These are phyloP conservation scores for Aegilops speltoides DNA, from an alignment of 176 grass and related monocot genomes.

Conservation along the genomic window DNA sequence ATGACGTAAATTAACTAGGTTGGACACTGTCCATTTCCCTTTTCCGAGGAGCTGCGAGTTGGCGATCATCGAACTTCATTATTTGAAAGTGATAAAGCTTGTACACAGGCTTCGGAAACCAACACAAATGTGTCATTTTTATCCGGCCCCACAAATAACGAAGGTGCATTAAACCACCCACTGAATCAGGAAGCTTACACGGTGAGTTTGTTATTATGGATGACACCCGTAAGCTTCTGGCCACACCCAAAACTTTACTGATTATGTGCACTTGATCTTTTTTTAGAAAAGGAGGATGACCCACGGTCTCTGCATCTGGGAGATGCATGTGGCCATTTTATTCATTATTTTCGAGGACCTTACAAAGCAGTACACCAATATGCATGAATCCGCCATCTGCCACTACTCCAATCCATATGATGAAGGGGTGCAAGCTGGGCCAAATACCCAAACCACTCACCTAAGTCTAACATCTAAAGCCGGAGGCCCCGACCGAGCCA, in stretches of 20 bases:
- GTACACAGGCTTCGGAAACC: conserved; percentile 40
- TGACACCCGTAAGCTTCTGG: conserved; percentile 37
- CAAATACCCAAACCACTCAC: too few species aligned
- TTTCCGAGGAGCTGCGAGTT: background rate
- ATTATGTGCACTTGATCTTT: too few species aligned
- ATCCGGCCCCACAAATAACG: conserved; percentile 20
- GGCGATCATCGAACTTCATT: conserved; percentile 29
- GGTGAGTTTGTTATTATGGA: conserved; percentile 18
- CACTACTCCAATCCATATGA: too few species aligned
- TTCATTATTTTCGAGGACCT: too few species aligned
- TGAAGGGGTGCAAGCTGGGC: too few species aligned
- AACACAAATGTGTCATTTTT: background rate
- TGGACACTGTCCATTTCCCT: conserved; percentile 21
- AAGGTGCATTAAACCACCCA: conserved; percentile 38
- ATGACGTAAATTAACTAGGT: conserved; percentile 45
- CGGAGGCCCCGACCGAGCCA: too few species aligned
- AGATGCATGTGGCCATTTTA: too few species aligned
- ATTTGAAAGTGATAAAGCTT: conserved; percentile 37
- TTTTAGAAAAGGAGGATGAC: too few species aligned
- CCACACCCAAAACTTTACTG: background rate
- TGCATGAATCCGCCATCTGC: too few species aligned
- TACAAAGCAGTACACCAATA: too few species aligned
- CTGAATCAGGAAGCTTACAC: conserved; percentile 22
- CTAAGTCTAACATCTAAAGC: too few species aligned
- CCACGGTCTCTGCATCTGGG: too few species aligned